Conservation (phyloP, 176 grass and related monocot genomes). For the Cenchrus americanus region DNA sequence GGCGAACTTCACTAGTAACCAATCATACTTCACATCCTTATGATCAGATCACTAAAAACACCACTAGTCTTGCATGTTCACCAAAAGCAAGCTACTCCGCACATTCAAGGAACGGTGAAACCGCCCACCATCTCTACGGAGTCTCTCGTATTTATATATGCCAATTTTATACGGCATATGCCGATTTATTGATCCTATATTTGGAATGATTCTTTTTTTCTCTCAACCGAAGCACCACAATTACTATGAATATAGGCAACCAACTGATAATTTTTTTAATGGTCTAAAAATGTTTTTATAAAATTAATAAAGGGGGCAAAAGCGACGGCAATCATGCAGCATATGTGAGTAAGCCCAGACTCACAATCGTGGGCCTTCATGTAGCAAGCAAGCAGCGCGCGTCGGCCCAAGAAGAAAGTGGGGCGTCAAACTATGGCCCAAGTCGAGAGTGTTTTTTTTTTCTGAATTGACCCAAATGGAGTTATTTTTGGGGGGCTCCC, state of each 20-base stretch:
- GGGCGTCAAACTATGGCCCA: too few species aligned
- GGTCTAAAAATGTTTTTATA: too few species aligned
- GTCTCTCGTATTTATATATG: not conserved
- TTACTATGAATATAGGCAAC: not conserved
- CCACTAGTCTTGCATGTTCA: not conserved
- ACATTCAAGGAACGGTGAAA: too few species aligned
- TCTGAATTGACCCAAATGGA: too few species aligned
- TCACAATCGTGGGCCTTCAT: too few species aligned
- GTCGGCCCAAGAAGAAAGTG: too few species aligned
- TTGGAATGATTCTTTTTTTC: not conserved
- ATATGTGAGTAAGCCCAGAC: too few species aligned
- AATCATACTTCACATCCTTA: slow-evolving; percentile 18
- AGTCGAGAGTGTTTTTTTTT: too few species aligned
- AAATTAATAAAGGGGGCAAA: too few species aligned
- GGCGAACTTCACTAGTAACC: not conserved
- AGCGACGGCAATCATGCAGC: too few species aligned
- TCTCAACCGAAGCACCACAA: not conserved
- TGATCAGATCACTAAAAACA: not conserved
- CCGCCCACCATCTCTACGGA: not conserved
- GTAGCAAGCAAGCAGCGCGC: too few species aligned
- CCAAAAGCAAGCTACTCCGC: not conserved
- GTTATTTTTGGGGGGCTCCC: too few species aligned
- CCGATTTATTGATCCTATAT: not conserved
- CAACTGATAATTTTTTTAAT: not conserved
- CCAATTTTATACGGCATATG: not conserved